Evolutionary conservation across 805 yeast genomes (phyloP).

Genomic region (Wickerhamomyces chambardii): DNA sequence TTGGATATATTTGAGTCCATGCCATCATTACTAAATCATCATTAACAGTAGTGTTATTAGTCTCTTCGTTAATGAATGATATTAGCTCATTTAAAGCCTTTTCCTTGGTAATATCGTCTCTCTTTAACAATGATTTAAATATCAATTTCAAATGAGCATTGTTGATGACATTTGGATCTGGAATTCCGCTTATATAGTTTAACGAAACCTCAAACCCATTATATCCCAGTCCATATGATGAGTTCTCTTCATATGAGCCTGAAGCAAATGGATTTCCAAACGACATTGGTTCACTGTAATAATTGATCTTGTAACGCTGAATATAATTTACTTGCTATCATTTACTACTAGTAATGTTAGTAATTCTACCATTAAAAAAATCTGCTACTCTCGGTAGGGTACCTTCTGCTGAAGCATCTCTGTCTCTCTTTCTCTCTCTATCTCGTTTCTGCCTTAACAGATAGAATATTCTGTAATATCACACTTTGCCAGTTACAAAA

Average conservation of each 20-base stretch:
- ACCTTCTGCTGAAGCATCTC: too few species aligned
- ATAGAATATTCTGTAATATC: too few species aligned
- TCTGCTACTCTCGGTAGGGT: too few species aligned
- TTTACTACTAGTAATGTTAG: too few species aligned
- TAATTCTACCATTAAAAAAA: too few species aligned
- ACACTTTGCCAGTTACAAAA: too few species aligned
- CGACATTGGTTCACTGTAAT: too few species aligned
- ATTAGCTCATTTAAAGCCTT: slow-evolving; percentile 58
- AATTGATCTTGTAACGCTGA: too few species aligned
- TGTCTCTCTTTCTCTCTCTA: too few species aligned
- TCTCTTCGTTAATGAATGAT: slow-evolving; percentile 17
- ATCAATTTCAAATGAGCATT: slow-evolving; percentile 45
- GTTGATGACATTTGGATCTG: slow-evolving; percentile 49
- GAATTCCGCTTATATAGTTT: slow-evolving; percentile 70
- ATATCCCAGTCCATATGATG: slow-evolving; percentile 24
- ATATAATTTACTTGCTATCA: too few species aligned
- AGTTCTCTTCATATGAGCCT: slow-evolving; percentile 3
- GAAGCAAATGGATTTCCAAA: slow-evolving; percentile 17
- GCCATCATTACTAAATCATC: slow-evolving; percentile 49
- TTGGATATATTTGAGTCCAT: slow-evolving; percentile 80
- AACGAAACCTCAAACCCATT: slow-evolving; percentile 49
- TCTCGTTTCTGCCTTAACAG: too few species aligned
- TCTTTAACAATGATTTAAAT: slow-evolving; percentile 71
- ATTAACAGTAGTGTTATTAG: slow-evolving; percentile 17
- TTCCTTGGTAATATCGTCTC: slow-evolving; percentile 80